Percentiles rank a stretch among this genome's conserved stretches.
These are phyloP conservation scores for Mycena chlorophos DNA, from an alignment of 768 basidiomycete genomes.

Conservation along the genomic window DNA sequence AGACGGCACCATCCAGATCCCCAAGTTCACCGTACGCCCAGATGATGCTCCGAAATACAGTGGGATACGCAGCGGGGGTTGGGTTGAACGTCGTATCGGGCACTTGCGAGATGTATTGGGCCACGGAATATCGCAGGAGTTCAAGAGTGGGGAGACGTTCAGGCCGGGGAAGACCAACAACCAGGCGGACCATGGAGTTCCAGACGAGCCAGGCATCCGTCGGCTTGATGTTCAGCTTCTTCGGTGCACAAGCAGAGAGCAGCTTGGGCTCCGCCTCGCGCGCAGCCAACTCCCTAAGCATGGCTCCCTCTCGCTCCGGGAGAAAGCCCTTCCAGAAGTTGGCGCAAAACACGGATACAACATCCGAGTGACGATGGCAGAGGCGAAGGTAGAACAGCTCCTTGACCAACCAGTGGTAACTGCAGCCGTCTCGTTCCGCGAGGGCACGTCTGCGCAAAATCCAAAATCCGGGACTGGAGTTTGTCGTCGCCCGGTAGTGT, in stretches of 20 bases:
- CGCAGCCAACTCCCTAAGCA: not conserved
- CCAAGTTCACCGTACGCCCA: conserved; percentile 13
- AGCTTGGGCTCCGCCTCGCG: not conserved
- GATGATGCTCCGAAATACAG: conserved; percentile 17
- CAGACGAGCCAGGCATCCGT: conserved; percentile 20
- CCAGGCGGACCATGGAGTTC: conserved; percentile 20
- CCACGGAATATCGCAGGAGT: conserved; percentile 5
- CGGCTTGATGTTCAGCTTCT: conserved; percentile 2
- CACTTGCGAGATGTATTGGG: conserved; percentile 13
- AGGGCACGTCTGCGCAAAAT: conserved; percentile 13
- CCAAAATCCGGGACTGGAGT: conserved; percentile 1
- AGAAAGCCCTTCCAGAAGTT: conserved; percentile 13
- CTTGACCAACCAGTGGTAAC: conserved; percentile 18
- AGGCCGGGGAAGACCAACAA: not conserved
- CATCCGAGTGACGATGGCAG: conserved; percentile 6
- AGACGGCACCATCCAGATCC: conserved; percentile 2
- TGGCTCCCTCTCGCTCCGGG: conserved; percentile 1
- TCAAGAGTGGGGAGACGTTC: conserved; percentile 1
- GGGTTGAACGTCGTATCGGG: conserved; percentile 12
- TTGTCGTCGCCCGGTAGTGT: conserved; percentile 11
- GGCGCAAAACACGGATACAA: conserved; percentile 12
- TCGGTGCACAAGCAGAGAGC: conserved; percentile 1
- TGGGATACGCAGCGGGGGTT: conserved; percentile 18
- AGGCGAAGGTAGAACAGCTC: conserved; percentile 19
- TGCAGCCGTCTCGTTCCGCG: conserved; percentile 5